Conservation (phyloP, 306 rosid species). For the Alnus rubra region DNA sequence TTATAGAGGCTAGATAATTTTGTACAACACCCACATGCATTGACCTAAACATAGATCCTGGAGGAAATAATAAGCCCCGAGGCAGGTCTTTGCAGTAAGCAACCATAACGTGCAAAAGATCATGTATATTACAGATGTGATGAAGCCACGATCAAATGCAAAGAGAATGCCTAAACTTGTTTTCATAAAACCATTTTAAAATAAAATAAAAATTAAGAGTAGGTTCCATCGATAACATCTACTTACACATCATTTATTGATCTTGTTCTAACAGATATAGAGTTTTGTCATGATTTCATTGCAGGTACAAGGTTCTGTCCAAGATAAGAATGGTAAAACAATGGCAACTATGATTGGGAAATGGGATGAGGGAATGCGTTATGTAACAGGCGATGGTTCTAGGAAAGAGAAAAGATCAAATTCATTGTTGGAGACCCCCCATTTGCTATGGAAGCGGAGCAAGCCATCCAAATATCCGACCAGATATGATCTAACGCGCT, state of each 20-base stretch:
- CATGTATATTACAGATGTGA: neutral
- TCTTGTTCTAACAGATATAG: slow-evolving; percentile 21
- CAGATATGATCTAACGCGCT: slow-evolving; percentile 77
- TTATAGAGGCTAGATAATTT: neutral
- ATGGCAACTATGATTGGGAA: slow-evolving; percentile 79
- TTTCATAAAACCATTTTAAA: too few relatives aligned
- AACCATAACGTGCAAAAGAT: neutral
- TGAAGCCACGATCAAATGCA: neutral
- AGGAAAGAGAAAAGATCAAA: slow-evolving; percentile 67
- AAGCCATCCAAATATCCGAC: slow-evolving; percentile 56
- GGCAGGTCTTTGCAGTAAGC: too few relatives aligned
- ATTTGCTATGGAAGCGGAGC: slow-evolving; percentile 65
- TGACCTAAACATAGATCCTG: neutral
- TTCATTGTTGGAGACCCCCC: slow-evolving; percentile 48
- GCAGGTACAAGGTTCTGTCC: slow-evolving; percentile 75
- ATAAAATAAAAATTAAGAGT: too few relatives aligned
- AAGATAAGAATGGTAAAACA: slow-evolving; percentile 75
- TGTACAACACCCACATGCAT: neutral
- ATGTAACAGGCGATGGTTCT: slow-evolving; percentile 55
- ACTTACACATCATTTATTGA: too few relatives aligned
- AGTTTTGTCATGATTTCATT: slow-evolving; percentile 31
- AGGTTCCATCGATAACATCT: too few relatives aligned
- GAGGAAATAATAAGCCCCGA: neutral
- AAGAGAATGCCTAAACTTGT: neutral
- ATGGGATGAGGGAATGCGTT: slow-evolving; percentile 91